A percentile compares a stretch with the other conserved stretches of the same genome.
Evolutionary conservation across 768 basidiomycete species (phyloP).

Genomic region (Dacryopinax spathularia): DNA sequence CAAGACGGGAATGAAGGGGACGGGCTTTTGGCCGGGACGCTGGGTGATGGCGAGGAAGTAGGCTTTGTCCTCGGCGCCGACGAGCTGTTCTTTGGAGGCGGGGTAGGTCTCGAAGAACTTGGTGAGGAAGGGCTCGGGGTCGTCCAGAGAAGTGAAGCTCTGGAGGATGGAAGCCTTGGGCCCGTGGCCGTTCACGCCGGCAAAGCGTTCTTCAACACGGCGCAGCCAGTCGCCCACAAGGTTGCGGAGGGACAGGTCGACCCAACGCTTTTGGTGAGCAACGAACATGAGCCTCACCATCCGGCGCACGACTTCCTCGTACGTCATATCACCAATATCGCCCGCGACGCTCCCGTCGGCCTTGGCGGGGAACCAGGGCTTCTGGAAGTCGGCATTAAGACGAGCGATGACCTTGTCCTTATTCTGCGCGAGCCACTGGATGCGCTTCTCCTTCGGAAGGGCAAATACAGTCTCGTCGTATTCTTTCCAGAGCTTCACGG

Average conservation of each 20-base stretch:
- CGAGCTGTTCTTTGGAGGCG: conserved; percentile 65
- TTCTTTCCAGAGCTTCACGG: conserved; percentile 96
- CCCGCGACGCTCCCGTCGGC: conserved; percentile 72
- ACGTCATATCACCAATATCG: conserved; percentile 93
- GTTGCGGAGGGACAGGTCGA: conserved; percentile 82
- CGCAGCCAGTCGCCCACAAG: conserved; percentile 94
- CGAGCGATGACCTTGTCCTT: conserved; percentile 80
- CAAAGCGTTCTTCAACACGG: conserved; percentile 88
- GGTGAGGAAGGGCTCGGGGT: conserved; percentile 61
- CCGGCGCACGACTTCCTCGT: conserved; percentile 85
- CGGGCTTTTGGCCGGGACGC: conserved; percentile 93
- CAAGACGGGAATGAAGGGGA: conserved; percentile 92
- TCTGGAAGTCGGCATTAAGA: conserved; percentile 88
- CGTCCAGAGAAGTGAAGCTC: conserved; percentile 71
- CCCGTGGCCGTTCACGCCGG: conserved; percentile 64
- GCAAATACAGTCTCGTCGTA: conserved; percentile 95
- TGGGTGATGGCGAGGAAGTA: conserved; percentile 95
- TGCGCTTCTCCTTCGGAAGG: conserved; percentile 89
- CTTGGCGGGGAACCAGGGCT: conserved; percentile 97
- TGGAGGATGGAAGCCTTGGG: conserved; percentile 70
- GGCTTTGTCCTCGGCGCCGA: conserved; percentile 84
- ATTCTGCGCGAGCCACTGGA: conserved; percentile 71
- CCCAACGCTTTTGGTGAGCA: conserved; percentile 79
- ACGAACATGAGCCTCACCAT: conserved; percentile 94
- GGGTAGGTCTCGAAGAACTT: conserved; percentile 78